These are phyloP conservation scores for Aureobasidium sp. DNA, from an alignment of 2,329 filamentous ascomycete species.

Conservation along the genomic window DNA sequence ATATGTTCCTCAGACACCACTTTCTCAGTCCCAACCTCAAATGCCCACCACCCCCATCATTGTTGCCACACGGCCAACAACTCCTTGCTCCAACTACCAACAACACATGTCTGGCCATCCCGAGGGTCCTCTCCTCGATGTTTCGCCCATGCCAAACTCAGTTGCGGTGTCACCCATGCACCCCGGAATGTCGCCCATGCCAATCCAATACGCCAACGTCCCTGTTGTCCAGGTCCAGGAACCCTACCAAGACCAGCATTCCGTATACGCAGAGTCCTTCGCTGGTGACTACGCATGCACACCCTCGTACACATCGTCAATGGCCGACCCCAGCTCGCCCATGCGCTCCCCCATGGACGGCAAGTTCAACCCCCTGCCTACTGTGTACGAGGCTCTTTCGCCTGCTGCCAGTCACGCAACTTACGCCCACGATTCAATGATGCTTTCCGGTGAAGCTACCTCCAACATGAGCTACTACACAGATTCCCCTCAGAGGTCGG, in stretches of 20 bases:
- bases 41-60: conserved; percentile 24
- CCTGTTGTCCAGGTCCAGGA: conserved; percentile 37
- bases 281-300: conserved; percentile 38
- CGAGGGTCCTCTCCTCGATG: conserved; percentile 40
- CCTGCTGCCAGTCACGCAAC: conserved; percentile 28
- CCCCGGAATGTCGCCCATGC: conserved; percentile 37
- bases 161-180: conserved; percentile 40
- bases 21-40: conserved; percentile 17
- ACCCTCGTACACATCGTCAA: conserved; percentile 42
- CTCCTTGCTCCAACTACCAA: conserved; percentile 10
- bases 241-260: conserved; percentile 24
- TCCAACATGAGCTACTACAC: conserved; percentile 17
- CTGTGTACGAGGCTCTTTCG: conserved; percentile 27
- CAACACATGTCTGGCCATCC: background rate
- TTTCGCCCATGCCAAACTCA: conserved; percentile 33
- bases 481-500: conserved; percentile 14
- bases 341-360: conserved; percentile 27
- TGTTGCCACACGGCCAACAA: conserved; percentile 14
- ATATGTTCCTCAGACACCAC: conserved; percentile 22
- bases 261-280: conserved; percentile 20
- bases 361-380: conserved; percentile 31
- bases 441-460: conserved; percentile 17
- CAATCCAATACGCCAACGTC: conserved; percentile 40
- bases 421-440: conserved; percentile 15
- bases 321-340: conserved; percentile 40